Percentiles rank a stretch among this genome's conserved stretches.
These are phyloP conservation scores for Lasiodiplodia gonubiensis DNA, from an alignment of 2,329 filamentous ascomycete species.

Conservation along the genomic window DNA sequence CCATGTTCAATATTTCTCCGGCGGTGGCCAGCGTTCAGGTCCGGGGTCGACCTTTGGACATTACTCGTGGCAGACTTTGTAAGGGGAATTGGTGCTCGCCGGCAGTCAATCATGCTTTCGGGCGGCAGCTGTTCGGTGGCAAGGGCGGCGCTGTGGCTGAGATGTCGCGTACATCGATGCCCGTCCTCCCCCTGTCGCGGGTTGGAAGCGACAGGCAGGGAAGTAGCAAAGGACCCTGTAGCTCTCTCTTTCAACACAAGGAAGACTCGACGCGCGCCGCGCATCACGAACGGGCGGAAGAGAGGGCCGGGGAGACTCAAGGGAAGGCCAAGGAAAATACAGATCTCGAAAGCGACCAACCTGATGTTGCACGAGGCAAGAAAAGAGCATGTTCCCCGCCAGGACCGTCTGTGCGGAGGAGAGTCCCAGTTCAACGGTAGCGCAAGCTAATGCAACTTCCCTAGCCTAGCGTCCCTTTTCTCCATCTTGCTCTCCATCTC, in stretches of 20 bases:
- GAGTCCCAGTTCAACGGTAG: not conserved
- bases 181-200: conserved; percentile 3
- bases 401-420: not conserved
- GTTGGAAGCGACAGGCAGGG: not conserved
- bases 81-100: not conserved
- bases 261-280: not conserved
- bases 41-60: not conserved
- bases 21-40: not conserved
- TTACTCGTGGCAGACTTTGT: not conserved
- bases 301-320: not conserved
- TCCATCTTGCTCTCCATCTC: not conserved
- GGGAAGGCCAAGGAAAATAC: not conserved
- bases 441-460: not conserved
- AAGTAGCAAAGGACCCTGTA: not conserved
- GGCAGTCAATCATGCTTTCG: not conserved
- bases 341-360: not conserved
- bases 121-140: not conserved
- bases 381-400: not conserved
- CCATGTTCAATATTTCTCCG: not conserved
- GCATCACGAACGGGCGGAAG: not conserved
- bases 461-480: not conserved
- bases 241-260: not conserved
- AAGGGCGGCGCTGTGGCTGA: not conserved
- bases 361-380: not conserved
- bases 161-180: not conserved